Evolutionary conservation across 2,329 filamentous ascomycete species (phyloP).

Genomic region (Xylariaceae sp.): DNA sequence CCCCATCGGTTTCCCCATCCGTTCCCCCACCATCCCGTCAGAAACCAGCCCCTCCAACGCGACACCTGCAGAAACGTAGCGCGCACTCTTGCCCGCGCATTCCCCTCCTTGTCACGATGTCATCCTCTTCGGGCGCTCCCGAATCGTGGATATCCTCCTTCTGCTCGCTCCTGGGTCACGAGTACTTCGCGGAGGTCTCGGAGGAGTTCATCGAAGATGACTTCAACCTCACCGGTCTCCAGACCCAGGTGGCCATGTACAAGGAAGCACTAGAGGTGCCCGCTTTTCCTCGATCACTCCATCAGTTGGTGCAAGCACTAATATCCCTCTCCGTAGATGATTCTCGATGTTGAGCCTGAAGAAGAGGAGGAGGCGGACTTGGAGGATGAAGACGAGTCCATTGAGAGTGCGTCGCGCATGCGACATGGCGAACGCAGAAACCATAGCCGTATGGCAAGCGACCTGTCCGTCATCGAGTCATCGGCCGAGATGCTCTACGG

Average conservation of each 20-base stretch:
- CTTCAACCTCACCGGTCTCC: constrained; percentile 94
- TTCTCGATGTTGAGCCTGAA: constrained; percentile 94
- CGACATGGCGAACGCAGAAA: constrained; percentile 65
- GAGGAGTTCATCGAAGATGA: constrained; percentile 99
- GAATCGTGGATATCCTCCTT: constrained; percentile 99
- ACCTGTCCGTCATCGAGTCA: constrained; percentile 91
- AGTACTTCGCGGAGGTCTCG: constrained; percentile 98
- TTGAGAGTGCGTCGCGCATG: constrained; percentile 55
- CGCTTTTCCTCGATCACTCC: not conserved
- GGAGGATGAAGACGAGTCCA: constrained; percentile 66
- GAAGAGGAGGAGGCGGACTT: constrained; percentile 75
- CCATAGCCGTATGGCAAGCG: constrained; percentile 78
- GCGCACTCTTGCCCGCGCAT: not conserved
- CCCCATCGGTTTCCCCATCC: constrained; percentile 4
- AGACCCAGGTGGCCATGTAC: constrained; percentile 95
- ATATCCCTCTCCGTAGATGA: constrained; percentile 59
- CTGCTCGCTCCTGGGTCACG: constrained; percentile 89
- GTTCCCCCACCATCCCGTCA: constrained; percentile 1
- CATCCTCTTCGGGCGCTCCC: constrained; percentile 54
- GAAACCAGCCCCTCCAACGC: constrained; percentile 14
- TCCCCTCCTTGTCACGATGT: constrained; percentile 40
- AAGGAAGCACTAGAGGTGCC: constrained; percentile 87
- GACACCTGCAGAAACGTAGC: constrained; percentile 1
- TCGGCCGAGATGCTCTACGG: constrained; percentile 98
- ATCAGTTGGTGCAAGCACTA: constrained; percentile 11